phyloP scores from a whole-genome alignment of 2,329 filamentous ascomycete genomes.

The Myriosclerotinia scirpicola region DNA sequence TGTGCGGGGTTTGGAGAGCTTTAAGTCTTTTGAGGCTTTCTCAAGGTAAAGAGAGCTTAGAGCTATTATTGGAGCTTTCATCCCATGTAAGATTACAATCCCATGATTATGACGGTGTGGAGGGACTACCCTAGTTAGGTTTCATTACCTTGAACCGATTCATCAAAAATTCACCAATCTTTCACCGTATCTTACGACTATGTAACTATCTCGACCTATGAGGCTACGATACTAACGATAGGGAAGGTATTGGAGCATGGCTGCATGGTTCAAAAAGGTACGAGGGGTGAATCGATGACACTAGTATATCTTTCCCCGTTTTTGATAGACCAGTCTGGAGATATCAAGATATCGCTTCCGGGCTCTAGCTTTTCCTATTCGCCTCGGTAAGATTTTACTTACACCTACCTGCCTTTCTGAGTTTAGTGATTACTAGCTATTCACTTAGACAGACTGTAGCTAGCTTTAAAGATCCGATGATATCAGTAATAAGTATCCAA shows the following conservation, averaged over 20 bases:
- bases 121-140: constrained; percentile 2
- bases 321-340: constrained; percentile 4
- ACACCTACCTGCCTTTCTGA: constrained; percentile 12
- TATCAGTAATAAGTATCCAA: too few species aligned
- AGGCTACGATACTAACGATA: too few species aligned
- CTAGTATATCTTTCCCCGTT: constrained; percentile 8
- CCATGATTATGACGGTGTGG: constrained; percentile 5
- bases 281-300: neutral
- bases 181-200: constrained; percentile 7
- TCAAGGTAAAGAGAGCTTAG: neutral
- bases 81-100: constrained; percentile 1
- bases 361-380: neutral
- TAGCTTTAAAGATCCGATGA: neutral
- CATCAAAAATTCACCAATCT: neutral
- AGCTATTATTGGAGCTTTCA: neutral
- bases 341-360: constrained; percentile 13
- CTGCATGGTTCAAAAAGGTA: constrained; percentile 5
- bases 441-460: neutral
- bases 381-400: too few species aligned
- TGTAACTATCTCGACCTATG: neutral
- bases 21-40: neutral
- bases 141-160: constrained; percentile 4
- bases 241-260: neutral
- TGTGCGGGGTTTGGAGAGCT: neutral
- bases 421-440: neutral